phyloP scores from a whole-genome alignment of 768 basidiomycete species.

The Mycena venus region DNA sequence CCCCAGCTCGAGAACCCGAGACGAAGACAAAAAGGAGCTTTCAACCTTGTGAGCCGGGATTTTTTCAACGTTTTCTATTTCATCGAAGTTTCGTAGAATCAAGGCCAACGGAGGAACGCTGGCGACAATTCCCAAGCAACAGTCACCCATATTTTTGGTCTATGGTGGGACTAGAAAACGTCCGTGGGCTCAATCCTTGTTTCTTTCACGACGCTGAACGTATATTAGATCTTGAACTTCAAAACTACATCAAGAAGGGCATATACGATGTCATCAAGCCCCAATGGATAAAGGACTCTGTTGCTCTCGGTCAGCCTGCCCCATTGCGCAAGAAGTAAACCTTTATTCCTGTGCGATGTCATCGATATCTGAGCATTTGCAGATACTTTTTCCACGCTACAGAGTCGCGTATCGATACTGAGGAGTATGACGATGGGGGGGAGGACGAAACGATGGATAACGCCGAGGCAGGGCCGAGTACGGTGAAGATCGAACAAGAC shows the following conservation, averaged over 20 bases:
- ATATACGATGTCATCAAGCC: slow-evolving; percentile 82
- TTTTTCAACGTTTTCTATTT: not conserved
- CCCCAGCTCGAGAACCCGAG: slow-evolving; percentile 75
- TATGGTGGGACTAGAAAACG: slow-evolving; percentile 81
- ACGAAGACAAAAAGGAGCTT: slow-evolving; percentile 78
- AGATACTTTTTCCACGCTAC: slow-evolving; percentile 90
- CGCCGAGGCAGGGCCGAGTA: slow-evolving; percentile 37
- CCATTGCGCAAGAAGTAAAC: slow-evolving; percentile 79
- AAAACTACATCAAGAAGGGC: slow-evolving; percentile 77
- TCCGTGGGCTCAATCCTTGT: slow-evolving; percentile 50
- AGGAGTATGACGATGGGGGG: slow-evolving; percentile 65
- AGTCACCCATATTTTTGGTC: slow-evolving; percentile 68
- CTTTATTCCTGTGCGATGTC: not conserved
- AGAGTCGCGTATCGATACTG: slow-evolving; percentile 56
- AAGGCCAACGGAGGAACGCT: slow-evolving; percentile 77
- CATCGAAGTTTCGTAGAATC: slow-evolving; percentile 61
- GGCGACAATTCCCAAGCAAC: slow-evolving; percentile 70
- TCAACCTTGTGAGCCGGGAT: slow-evolving; percentile 66
- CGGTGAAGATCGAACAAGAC: slow-evolving; percentile 38
- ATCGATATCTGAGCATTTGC: not conserved
- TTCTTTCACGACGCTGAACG: not conserved
- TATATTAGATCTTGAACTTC: slow-evolving; percentile 60
- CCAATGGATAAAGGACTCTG: slow-evolving; percentile 85
- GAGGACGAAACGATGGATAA: slow-evolving; percentile 43
- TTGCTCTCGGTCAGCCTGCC: slow-evolving; percentile 66